A percentile compares a stretch with the other conserved stretches of the same genome.
Conservation (phyloP, 345 rosid species). For the Pistacia integerrima region DNA sequence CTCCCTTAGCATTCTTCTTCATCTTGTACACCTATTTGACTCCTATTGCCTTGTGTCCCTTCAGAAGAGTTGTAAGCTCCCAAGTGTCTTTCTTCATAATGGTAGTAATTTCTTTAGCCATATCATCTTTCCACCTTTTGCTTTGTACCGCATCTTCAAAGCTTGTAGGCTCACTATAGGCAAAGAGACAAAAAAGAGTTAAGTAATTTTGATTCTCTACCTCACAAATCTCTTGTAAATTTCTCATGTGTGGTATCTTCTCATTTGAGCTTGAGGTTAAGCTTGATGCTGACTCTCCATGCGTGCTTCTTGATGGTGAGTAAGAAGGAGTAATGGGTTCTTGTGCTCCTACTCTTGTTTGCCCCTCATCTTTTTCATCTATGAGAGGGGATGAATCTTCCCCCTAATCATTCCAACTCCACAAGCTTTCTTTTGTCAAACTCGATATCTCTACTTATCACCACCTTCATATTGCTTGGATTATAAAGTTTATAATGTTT, state of each 20-base stretch:
- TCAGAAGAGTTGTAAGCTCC: background rate
- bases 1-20: too few relatives aligned
- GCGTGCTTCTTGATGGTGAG: background rate
- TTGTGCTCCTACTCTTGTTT: background rate
- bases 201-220: background rate
- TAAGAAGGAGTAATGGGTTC: background rate
- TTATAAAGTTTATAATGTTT: background rate
- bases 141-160: too few relatives aligned
- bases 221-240: background rate
- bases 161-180: background rate
- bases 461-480: background rate
- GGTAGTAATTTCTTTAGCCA: too few relatives aligned
- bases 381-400: background rate
- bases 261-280: background rate
- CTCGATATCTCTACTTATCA: background rate
- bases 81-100: background rate
- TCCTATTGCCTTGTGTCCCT: too few relatives aligned
- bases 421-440: background rate
- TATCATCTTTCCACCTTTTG: too few relatives aligned
- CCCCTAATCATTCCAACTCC: background rate
- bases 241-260: background rate
- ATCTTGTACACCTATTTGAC: too few relatives aligned
- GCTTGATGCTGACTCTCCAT: background rate
- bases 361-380: background rate
- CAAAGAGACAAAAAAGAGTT: background rate